Conservation (phyloP, 805 yeast genomes). For the Ogataea populi-albae region DNA sequence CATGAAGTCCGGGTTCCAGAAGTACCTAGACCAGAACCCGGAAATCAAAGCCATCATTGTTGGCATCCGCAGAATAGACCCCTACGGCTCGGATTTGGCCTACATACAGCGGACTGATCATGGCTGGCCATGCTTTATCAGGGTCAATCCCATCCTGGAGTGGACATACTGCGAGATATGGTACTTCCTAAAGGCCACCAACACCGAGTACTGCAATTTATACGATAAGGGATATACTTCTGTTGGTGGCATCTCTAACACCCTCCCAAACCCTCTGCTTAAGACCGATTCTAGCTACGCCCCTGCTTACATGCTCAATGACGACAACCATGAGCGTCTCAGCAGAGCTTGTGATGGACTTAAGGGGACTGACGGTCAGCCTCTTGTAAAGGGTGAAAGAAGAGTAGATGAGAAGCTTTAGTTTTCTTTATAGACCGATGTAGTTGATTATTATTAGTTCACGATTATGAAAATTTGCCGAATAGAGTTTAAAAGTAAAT, state of each 20-base stretch:
- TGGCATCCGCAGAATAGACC: slow-evolving; percentile 87
- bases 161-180: slow-evolving; percentile 87
- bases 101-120: slow-evolving; percentile 76
- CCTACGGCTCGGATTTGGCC: slow-evolving; percentile 61
- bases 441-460: neutral
- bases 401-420: slow-evolving; percentile 14
- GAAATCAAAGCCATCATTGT: slow-evolving; percentile 72
- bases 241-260: slow-evolving; percentile 73
- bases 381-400: slow-evolving; percentile 6
- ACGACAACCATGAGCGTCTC: slow-evolving; percentile 57
- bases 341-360: slow-evolving; percentile 27
- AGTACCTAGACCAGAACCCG: slow-evolving; percentile 53
- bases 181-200: slow-evolving; percentile 64
- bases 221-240: slow-evolving; percentile 89
- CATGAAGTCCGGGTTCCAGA: slow-evolving; percentile 67
- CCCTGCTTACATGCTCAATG: slow-evolving; percentile 60
- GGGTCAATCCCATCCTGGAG: slow-evolving; percentile 85
- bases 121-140: slow-evolving; percentile 84
- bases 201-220: slow-evolving; percentile 67
- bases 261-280: slow-evolving; percentile 69
- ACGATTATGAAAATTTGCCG: no score
- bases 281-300: slow-evolving; percentile 25
- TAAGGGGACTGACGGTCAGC: slow-evolving; percentile 8
- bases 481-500: no score
- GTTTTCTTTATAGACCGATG: no score